Base-by-base conservation (phyloP, 352 stramenopile species). In the Pythium vanterpoolii region DNA sequence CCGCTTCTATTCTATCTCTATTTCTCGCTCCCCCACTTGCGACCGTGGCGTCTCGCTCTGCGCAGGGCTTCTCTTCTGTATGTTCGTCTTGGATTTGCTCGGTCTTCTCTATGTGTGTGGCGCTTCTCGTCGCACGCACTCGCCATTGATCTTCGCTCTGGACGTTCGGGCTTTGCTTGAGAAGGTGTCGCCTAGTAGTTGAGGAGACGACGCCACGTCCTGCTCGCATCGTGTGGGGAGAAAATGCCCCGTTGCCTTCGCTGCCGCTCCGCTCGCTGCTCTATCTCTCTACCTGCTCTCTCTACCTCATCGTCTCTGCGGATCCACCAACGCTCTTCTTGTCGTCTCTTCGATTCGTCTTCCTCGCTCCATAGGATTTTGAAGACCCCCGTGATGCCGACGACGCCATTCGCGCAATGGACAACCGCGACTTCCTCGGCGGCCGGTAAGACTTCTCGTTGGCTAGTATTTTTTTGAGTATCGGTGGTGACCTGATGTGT, bases 381-480 rank as follows among this genome's bases (percentile, higher is more conserved):
- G 85, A 95, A 80, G 85, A 95, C 77, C 85, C 85, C 56, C 83
- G 85, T 64, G 85, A 95, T 60, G 85, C 85, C 53, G 85, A 95
- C 45, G 85, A 95, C 58, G 79, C 85, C 43, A 95, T 95, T 70
- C 82, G 80, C 67, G 87, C 78, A 21, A 93, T 95, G 83, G 83
- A 95, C 61, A 83, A 83, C 50, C 82, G 79, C 28, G 85, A 95
- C 65, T 90, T 93, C 71, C 77, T 95, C 53, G 85, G 85, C 62
- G 85, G 83, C 76, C 76, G 83, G 83, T 93, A 73, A 58, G 47
- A 4, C 4, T 42, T 28, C 33, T 36, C 38, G 27, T 11, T 51
- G 26, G 24, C 5, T 16, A 11, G 18, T 21, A n/a, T 30, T 5
- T 49, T 1, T 4, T 19, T 19, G 9, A 21, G 23, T 27, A 14